phyloP scores from a whole-genome alignment of 129 eudicot species.

The Centrapalus pauciflorus region DNA sequence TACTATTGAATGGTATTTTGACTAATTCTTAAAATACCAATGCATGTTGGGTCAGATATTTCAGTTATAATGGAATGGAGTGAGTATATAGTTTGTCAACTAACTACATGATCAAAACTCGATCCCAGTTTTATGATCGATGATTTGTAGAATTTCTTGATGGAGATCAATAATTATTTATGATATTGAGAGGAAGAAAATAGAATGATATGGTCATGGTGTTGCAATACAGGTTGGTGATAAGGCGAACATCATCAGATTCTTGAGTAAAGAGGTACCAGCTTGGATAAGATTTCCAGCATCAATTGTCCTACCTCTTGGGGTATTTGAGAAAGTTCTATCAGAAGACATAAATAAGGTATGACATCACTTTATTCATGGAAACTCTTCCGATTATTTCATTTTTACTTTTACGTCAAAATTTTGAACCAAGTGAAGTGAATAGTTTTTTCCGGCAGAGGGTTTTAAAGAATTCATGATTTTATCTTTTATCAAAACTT shows the following conservation, averaged over 20 bases:
- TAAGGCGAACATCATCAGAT: constrained; percentile 44
- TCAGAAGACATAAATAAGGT: constrained; percentile 55
- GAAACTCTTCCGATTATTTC: too few species aligned
- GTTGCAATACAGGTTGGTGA: constrained; percentile 37
- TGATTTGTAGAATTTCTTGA: not conserved
- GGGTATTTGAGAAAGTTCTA: constrained; percentile 39
- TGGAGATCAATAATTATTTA: not conserved
- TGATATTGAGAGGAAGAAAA: not conserved
- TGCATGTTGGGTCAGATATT: not conserved
- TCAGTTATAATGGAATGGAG: not conserved
- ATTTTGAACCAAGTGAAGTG: not conserved
- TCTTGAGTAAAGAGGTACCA: constrained; percentile 40
- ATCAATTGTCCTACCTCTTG: constrained; percentile 44
- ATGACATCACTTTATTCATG: not conserved
- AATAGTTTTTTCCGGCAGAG: too few species aligned
- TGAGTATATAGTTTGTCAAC: not conserved
- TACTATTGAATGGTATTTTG: not conserved
- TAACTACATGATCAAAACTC: too few species aligned
- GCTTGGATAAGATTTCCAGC: constrained; percentile 41
- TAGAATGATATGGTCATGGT: not conserved
- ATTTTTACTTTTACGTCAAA: too few species aligned
- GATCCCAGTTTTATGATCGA: not conserved
- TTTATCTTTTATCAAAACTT: too few species aligned
- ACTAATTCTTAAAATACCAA: not conserved
- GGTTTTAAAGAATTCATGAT: not conserved